Evolutionary conservation across 164 flowering plant genomes (phyloP), one percentile per base, ranked within the genome.

Genomic region (Paratinospora sagittata): DNA sequence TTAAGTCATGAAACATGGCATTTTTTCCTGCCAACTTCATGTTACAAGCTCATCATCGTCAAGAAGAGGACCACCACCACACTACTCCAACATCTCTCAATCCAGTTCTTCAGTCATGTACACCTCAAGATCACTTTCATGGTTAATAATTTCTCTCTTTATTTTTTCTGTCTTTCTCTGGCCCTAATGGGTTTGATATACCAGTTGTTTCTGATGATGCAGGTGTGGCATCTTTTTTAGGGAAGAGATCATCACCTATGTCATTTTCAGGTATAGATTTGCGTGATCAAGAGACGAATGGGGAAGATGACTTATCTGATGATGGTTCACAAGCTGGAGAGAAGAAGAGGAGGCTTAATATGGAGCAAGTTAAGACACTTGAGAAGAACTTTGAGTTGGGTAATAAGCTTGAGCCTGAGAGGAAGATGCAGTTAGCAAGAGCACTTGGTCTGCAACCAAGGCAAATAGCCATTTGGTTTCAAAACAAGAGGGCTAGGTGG

Each of bases 401-500:
- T 0, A 91, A 90, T 83, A 91, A 91, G 84, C 90, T 91, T 61
- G 95, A 90, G 76, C 97, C 97, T 3, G 95, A 89, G 82, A 86
- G 97, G 75, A 91, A 91, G 82, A 80, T 88, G 88, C 90, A 91
- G 85, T 80, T 91, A 66, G 91, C 97, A 55, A 78, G 87, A 60
- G 87, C 90, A 61, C 90, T 91, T 41, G 93, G 93, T 6, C 81
- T 91, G 58, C 97, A 88, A 65, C 97, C 97, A 12, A 81, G 97
- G 72, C 97, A 91, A 77, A 83, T 91, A 60, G 97, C 95, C 11
- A 88, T 91, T 7, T 90, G 97, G 97, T 91, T 91, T 75, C 95
- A 91, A 58, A 91, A 91, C 81, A 83, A 93, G 69, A 84, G 97
- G 64, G 95, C 97, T 0, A 79, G 97, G 69, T 91, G 97, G 97